Evolutionary conservation across 1,284 basidiomycete genomes (phyloP), one percentile per base, ranked within the genome.

Genomic region (Sphagnurus paluster): DNA sequence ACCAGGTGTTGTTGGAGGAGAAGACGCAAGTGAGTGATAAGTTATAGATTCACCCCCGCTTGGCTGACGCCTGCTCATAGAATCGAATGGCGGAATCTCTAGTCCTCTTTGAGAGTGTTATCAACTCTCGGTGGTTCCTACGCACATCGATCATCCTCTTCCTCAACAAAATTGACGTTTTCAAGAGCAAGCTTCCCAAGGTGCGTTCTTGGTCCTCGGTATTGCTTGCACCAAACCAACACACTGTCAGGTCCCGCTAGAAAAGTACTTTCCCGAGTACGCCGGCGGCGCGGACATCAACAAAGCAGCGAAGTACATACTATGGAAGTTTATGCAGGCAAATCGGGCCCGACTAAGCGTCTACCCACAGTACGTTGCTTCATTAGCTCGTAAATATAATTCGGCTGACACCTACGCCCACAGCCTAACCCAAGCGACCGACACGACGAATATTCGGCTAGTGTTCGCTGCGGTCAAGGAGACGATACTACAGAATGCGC

Each of bases 401-500:
- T 11, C 14, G 4, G 30, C 13, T 33, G 30, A 33, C 30, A n/a
- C 30, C 30, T 16, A 13, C 13, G 25, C 25, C 25, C 13, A 17
- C 49, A 89, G 87, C 69, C 64, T 90, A 49, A 90, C 87, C 10
- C 87, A 89, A 64, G 87, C 87, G 30, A 90, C 87, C 36, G 87
- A 90, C 62, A 90, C 86, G 20, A 77, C 77, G 3, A 89, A 89
- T 61, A 84, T 98, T 52, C 79, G 91, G 54, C 79, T 98, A 0
- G 94, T 98, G 6, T 98, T 98, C 59, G 93, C 93, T 0, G 94
- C 95, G 0, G 93, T 98, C 52, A 98, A 98, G 72, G 96, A 98
- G 73, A 96, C 93, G 17, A 95, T 96, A 54, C 64, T 96, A 49
- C 91, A 93, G 68, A 93, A 93, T 60, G 89, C 90, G 1, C 70